Evolutionary conservation across 2,329 filamentous ascomycete species (phyloP), one percentile per base, ranked within the genome.

Genomic region (Diatrype stigma): DNA sequence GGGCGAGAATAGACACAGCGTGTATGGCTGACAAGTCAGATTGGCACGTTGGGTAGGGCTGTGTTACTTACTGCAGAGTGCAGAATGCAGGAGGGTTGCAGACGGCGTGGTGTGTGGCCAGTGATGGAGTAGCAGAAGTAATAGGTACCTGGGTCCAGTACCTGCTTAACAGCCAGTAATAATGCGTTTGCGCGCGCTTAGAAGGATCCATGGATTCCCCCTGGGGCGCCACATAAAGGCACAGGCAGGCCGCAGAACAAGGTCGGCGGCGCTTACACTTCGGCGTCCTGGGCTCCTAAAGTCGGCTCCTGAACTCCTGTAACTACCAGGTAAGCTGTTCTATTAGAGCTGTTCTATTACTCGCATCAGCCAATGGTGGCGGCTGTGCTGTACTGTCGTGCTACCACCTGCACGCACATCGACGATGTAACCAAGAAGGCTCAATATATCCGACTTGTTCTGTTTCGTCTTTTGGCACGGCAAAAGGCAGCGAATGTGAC

Each of bases 151-250:
- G n/a, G n/a, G n/a, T n/a, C n/a, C n/a, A n/a, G n/a, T n/a, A n/a
- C n/a, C n/a, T n/a, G n/a, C n/a, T n/a, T n/a, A n/a, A n/a, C n/a
- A n/a, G n/a, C n/a, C n/a, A n/a, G 51, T 54, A 30, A 38, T 42
- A 52, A 47, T 50, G 58, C 44, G 46, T 56, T 60, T 59, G 58
- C 59, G 60, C 58, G 60, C 60, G 60, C 55, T 26, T 59, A 44
- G n/a, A 28, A 5, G 40, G 42, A 28, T 45, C n/a, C n/a, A n/a
- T n/a, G n/a, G n/a, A n/a, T n/a, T n/a, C 11, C 28, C 35, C 42
- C 42, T 45, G 17, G 26, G 26, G 26, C 26, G 26, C 26, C 26
- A 30, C 26, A 30, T 30, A 30, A 30, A 40, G 37, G 42, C 28
- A 11, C 10, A n/a, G n/a, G n/a, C 11, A 6, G 7, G 35, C 8